Percentiles rank a stretch among this genome's conserved stretches.
Evolutionary conservation across 2,329 filamentous ascomycete species (phyloP).

Genomic region (Aurifilum marmelostoma): DNA sequence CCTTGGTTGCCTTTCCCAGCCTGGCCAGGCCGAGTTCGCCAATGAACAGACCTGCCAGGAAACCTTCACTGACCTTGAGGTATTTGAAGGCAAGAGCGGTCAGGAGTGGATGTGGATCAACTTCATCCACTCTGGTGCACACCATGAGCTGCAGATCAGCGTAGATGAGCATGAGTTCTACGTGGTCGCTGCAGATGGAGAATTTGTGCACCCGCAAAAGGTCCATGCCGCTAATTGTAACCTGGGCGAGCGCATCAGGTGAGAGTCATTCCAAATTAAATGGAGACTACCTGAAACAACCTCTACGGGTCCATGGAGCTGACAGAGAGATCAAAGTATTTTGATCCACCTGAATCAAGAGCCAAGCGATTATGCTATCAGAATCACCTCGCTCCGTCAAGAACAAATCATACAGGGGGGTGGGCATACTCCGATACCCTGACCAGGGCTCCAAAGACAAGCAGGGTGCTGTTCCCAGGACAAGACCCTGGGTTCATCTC

Average conservation of each 20-base stretch:
- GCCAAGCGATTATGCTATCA: conserved; percentile 29
- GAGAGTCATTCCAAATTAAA: neutral
- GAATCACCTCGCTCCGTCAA: conserved; percentile 28
- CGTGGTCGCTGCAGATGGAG: conserved; percentile 30
- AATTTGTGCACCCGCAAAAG: conserved; percentile 30
- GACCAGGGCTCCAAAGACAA: neutral
- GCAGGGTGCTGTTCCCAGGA: conserved; percentile 16
- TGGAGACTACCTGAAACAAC: neutral
- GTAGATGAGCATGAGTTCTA: conserved; percentile 31
- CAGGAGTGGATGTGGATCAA: conserved; percentile 30
- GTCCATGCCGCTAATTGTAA: conserved; percentile 30
- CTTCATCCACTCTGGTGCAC: conserved; percentile 30
- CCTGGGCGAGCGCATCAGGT: conserved; percentile 31
- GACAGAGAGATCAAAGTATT: conserved; percentile 18
- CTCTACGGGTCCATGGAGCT: no score
- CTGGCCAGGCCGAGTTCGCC: conserved; percentile 18
- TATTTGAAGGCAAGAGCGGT: conserved; percentile 23
- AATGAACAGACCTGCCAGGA: conserved; percentile 27
- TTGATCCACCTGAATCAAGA: conserved; percentile 27
- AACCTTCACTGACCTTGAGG: conserved; percentile 27
- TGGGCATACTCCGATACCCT: conserved; percentile 29
- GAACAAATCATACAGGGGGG: conserved; percentile 31
- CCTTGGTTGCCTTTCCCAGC: conserved; percentile 26
- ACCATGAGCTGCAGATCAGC: conserved; percentile 30
- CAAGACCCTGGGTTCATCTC: conserved; percentile 30